These are phyloP conservation scores for Nematocida ausubeli DNA, from an alignment of 371 early-diverging fungal genomes.

Conservation along the genomic window DNA sequence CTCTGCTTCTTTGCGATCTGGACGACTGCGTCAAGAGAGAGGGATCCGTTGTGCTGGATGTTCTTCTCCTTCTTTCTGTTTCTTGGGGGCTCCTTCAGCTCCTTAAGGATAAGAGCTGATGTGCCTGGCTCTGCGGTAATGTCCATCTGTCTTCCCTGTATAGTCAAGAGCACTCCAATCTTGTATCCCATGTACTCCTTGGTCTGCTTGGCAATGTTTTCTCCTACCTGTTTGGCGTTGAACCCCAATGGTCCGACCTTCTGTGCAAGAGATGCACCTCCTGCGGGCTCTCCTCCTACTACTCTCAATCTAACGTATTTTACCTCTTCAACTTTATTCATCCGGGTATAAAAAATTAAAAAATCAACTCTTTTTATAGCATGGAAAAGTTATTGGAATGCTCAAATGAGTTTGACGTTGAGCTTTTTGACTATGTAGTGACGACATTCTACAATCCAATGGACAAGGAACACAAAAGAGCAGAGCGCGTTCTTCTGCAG, in stretches of 20 bases:
- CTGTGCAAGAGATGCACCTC: conserved; percentile 94
- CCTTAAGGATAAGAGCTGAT: conserved; percentile 91
- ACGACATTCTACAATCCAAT: conserved; percentile 28
- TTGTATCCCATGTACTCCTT: conserved; percentile 94
- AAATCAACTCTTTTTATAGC: conserved; percentile 33
- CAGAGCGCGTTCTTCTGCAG: conserved; percentile 72
- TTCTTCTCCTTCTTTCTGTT: conserved; percentile 99
- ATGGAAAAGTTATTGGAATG: conserved; percentile 66
- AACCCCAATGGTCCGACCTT: conserved; percentile 99
- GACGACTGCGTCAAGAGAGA: conserved; percentile 75
- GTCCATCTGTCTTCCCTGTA: conserved; percentile 97
- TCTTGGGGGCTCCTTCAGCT: conserved; percentile 93
- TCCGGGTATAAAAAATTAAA: conserved; percentile 31
- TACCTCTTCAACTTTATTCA: conserved; percentile 44
- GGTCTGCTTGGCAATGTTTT: conserved; percentile 98
- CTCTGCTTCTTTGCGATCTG: conserved; percentile 86
- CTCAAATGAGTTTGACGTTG: conserved; percentile 61
- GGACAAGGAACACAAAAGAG: conserved; percentile 48
- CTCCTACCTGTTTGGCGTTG: conserved; percentile 98
- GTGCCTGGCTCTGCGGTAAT: conserved; percentile 92
- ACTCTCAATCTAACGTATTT: conserved; percentile 64
- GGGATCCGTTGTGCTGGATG: conserved; percentile 69
- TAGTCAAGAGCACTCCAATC: conserved; percentile 90
- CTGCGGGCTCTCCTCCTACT: conserved; percentile 93
- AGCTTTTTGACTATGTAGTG: conserved; percentile 64